Conservation (phyloP, 164 flowering plant genomes). For the Nymphaea colorata region DNA sequence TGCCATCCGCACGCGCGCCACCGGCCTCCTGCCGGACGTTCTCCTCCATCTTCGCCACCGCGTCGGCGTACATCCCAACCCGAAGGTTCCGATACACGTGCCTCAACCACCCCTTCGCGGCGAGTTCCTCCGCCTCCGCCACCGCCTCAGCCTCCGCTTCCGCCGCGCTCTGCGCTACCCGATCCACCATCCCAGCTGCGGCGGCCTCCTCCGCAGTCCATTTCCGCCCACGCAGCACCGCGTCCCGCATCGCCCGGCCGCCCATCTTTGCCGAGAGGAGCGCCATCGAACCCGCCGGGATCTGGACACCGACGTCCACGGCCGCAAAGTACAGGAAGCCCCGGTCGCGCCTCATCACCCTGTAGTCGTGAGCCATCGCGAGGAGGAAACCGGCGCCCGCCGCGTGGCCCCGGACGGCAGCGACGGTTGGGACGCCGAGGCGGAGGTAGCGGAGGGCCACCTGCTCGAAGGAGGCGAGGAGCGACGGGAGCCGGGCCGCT, state of each 20-base stretch:
- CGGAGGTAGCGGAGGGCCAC: slow-evolving; percentile 1
- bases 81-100: not conserved
- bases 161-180: not conserved
- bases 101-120: not conserved
- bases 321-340: not conserved
- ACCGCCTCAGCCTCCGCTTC: not conserved
- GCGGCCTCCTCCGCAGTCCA: not conserved
- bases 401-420: slow-evolving; percentile 1
- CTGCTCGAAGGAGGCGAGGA: not conserved
- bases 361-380: slow-evolving; percentile 1
- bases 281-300: not conserved
- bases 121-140: slow-evolving; percentile 3
- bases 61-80: not conserved
- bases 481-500: not conserved
- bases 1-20: too few species aligned
- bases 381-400: slow-evolving; percentile 1
- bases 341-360: not conserved
- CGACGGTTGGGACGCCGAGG: slow-evolving; percentile 2
- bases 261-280: slow-evolving; percentile 1
- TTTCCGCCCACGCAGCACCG: not conserved
- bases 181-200: not conserved
- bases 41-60: slow-evolving; percentile 2
- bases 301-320: not conserved
- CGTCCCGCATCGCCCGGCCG: slow-evolving; percentile 1
- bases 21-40: not conserved